phyloP scores from a whole-genome alignment of 2,329 filamentous ascomycete genomes.

The Epichloe typhina region DNA sequence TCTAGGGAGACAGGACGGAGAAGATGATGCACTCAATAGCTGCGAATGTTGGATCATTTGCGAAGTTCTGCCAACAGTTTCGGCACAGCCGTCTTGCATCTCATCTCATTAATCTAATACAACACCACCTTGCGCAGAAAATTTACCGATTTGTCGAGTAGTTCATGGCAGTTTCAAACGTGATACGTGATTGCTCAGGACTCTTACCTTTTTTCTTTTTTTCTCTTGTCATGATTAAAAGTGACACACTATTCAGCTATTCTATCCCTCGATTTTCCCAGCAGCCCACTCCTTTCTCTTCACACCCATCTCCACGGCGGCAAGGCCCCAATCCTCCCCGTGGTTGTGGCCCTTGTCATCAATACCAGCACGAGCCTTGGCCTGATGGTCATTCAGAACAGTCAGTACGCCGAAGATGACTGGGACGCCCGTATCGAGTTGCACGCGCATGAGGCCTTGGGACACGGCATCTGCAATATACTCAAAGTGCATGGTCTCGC shows the following conservation, averaged over 20 bases:
- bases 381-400: slow-evolving; percentile 78
- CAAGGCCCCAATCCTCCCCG: slow-evolving; percentile 89
- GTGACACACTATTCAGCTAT: too few relatives aligned
- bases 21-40: neutral
- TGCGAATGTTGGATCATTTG: too few relatives aligned
- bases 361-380: slow-evolving; percentile 69
- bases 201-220: neutral
- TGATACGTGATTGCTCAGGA: neutral
- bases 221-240: too few relatives aligned
- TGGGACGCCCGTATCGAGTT: slow-evolving; percentile 77
- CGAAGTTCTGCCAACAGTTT: neutral
- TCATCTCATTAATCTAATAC: neutral
- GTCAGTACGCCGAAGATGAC: slow-evolving; percentile 90
- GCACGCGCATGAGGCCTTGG: slow-evolving; percentile 87
- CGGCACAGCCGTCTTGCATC: neutral
- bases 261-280: slow-evolving; percentile 42
- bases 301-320: slow-evolving; percentile 83
- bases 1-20: slow-evolving; percentile 19
- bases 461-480: slow-evolving; percentile 90
- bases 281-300: slow-evolving; percentile 77
- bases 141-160: too few relatives aligned
- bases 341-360: slow-evolving; percentile 66
- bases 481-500: slow-evolving; percentile 98
- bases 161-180: neutral
- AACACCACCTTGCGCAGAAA: neutral